Evolutionary conservation across 345 rosid species (phyloP).

Genomic region (Syzygium grande): DNA sequence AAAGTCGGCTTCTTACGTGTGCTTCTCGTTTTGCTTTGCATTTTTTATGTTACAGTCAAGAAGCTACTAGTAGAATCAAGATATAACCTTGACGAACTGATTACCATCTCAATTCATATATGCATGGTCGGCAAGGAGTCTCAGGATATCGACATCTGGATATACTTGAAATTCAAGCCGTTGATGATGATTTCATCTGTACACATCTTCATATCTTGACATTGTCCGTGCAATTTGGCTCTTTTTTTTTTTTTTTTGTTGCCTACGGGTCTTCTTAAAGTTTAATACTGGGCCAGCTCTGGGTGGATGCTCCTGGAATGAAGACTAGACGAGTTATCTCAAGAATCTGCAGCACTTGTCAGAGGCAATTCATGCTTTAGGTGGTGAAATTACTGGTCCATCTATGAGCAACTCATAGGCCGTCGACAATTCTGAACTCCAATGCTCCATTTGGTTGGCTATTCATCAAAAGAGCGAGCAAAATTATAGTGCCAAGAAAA

Average conservation of each 20-base stretch:
- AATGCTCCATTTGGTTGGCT: background rate
- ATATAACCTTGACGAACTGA: background rate
- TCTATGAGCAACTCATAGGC: background rate
- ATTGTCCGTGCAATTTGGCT: background rate
- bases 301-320: background rate
- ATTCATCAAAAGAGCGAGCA: background rate
- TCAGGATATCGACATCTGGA: background rate
- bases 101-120: background rate
- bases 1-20: background rate
- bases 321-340: background rate
- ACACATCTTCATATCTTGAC: background rate
- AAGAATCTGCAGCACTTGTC: background rate
- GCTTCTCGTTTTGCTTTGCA: background rate
- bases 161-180: background rate
- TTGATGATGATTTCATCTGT: background rate
- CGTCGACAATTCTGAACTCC: background rate
- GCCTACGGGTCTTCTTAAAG: background rate
- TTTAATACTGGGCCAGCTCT: background rate
- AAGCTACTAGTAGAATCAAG: background rate
- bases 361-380: background rate
- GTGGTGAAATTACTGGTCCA: background rate
- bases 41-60: background rate
- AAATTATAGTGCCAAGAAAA: background rate
- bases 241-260: background rate
- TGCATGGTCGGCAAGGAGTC: background rate